Evolutionary conservation across 768 basidiomycete species (phyloP), one percentile per base, ranked within the genome.

Genomic region (Royoungia palumana): DNA sequence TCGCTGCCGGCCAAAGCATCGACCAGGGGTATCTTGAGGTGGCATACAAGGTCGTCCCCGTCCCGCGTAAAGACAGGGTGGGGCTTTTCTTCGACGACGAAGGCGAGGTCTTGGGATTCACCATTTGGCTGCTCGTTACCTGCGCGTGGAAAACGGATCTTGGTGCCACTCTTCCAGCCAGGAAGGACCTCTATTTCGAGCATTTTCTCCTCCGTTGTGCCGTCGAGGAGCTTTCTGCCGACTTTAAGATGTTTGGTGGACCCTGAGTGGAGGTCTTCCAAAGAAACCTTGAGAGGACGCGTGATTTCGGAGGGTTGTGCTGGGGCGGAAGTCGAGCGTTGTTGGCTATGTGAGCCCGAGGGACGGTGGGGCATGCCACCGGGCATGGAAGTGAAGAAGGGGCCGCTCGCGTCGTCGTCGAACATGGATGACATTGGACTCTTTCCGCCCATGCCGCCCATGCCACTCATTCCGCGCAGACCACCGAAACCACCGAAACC

Each of bases 101-200:
- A 97, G 27, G 94, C 94, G n/a, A 99, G 77, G 65, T 94, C 91
- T 61, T 94, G 92, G 13, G 87, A 66, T 39, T 85, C 85, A 11
- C 87, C 85, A 28, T 53, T 66, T 12, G 72, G 63, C 44, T 77
- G 75, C 59, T 94, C 92, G 67, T 97, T 94, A 3, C 92, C 92
- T 10, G 90, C 86, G 19, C 81, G 80, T 0, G 89, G 81, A 69
- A 94, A 97, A 35, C 90, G 83, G 50, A 98, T 79, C 71, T 95
- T 96, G 16, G 95, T 97, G 0, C 95, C 95, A 52, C 82, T 81
- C 77, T 97, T 97, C 94, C 94, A 98, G 1, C 95, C 95, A 0
- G 94, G 91, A 55, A 79, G 77, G 20, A 91, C 76, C 28, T 78
- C 73, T 60, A 92, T 84, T 60, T 92, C 90, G 45, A 92, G 80